Evolutionary conservation across 164 flowering plant genomes (phyloP), one percentile per base, ranked within the genome.

Genomic region (Vitis amurensis): DNA sequence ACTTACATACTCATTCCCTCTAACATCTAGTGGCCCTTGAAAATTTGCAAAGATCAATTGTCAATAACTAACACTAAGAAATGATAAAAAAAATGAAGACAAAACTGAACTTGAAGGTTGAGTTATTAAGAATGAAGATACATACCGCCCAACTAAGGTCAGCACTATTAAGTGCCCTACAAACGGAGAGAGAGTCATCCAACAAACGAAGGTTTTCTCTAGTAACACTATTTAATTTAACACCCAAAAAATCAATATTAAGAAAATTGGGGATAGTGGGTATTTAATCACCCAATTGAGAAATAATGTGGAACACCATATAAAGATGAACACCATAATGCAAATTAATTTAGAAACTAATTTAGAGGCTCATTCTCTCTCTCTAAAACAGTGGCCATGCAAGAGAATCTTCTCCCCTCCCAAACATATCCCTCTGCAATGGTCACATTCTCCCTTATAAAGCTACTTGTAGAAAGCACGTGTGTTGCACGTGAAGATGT

Each of bases 1-100:
- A 81, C 93, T 95, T 50, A 95, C 97, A 82, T 87, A 95, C 76
- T 95, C 99, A 63, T 97, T 95, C 75, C 88, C 92, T 81, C 88
- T 88, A 37, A 93, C 89, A 77, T 95, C 90, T 31, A 71, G 59
- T n/a, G 19, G 0, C 19, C 19, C 1, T 1, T 19, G 19, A 19
- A 19, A 19, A 19, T 19, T 19, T 19, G 19, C 19, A 19, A 19
- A 19, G 19, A 68, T 50, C 17, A 63, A 31, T 1, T 19, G 58
- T 11, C 19, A 19, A 19, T 19, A 19, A 19, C 59, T 49, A 53
- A 16, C n/a, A 11, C 8, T 3, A 44, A 29, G 8, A 50, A 61
- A 11, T 30, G 3, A 47, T 4, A 53, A 17, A 56, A 17, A 56
- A 4, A 59, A 14, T 13, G 19, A 50, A 47, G 16, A 14, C 53